phyloP scores from a whole-genome alignment of 1,284 basidiomycete genomes.

The Boletellus sp. region DNA sequence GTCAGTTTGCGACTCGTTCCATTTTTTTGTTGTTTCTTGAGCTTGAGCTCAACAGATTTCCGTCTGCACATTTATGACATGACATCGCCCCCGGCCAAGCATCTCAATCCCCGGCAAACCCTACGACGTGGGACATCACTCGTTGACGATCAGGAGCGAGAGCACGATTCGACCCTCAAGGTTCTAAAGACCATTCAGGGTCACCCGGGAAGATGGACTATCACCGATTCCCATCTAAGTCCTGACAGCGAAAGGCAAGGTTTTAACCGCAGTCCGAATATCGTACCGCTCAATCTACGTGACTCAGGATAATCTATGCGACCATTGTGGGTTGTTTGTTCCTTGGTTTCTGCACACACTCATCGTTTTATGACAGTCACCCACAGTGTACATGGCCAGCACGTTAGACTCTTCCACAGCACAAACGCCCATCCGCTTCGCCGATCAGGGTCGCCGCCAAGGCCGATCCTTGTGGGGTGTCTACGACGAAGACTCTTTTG shows the following conservation, averaged over 20 bases:
- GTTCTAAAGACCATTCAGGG: constrained; percentile 79
- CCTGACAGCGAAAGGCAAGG: constrained; percentile 83
- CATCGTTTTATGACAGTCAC: constrained; percentile 39
- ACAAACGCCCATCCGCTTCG: constrained; percentile 76
- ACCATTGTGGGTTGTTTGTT: constrained; percentile 58
- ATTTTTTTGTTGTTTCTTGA: not conserved
- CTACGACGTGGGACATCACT: constrained; percentile 12
- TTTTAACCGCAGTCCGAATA: constrained; percentile 51
- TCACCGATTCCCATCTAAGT: constrained; percentile 92
- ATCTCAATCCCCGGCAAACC: constrained; percentile 17
- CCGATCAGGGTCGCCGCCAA: constrained; percentile 41
- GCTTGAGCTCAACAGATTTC: constrained; percentile 58
- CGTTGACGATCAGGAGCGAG: constrained; percentile 28
- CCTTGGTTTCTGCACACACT: constrained; percentile 1
- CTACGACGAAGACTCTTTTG: constrained; percentile 54
- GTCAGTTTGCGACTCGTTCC: constrained; percentile 36
- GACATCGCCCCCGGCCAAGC: constrained; percentile 44
- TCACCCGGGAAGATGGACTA: constrained; percentile 79
- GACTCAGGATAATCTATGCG: constrained; percentile 83
- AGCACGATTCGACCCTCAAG: constrained; percentile 67
- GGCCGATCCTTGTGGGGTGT: constrained; percentile 32
- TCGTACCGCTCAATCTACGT: constrained; percentile 12
- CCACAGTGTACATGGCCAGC: constrained; percentile 82
- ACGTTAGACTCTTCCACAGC: constrained; percentile 68
- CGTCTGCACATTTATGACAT: constrained; percentile 87